These are phyloP conservation scores for Septoria petroselini DNA, from an alignment of 2,329 filamentous ascomycete genomes.

Conservation along the genomic window DNA sequence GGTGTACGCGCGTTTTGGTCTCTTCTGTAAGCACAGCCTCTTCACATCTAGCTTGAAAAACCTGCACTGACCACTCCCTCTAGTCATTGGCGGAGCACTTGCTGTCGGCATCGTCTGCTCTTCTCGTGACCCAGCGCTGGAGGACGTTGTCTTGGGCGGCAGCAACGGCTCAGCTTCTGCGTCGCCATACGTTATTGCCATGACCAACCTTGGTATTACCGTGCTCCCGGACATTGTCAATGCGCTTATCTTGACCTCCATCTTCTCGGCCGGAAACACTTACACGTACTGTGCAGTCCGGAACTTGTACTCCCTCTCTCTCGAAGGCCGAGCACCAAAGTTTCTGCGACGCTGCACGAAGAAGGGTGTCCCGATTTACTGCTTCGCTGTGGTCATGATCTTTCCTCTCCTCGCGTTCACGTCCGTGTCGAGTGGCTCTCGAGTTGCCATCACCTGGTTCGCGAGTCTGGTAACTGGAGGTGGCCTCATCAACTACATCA, in stretches of 20 bases:
- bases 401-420: constrained; percentile 40
- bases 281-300: constrained; percentile 56
- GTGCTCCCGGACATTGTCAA: constrained; percentile 45
- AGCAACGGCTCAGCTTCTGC: constrained; percentile 35
- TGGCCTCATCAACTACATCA: constrained; percentile 61
- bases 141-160: constrained; percentile 24
- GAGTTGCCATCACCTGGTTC: constrained; percentile 41
- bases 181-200: constrained; percentile 40
- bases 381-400: constrained; percentile 50
- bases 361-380: constrained; percentile 61
- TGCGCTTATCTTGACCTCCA: constrained; percentile 48
- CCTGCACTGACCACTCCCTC: constrained; percentile 28
- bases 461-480: constrained; percentile 57
- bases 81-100: constrained; percentile 48
- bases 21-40: constrained; percentile 5
- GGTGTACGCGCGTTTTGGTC: constrained; percentile 46
- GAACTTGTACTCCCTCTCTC: constrained; percentile 52
- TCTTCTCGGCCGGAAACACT: constrained; percentile 57
- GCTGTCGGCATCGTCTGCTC: constrained; percentile 44
- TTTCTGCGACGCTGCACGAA: constrained; percentile 59
- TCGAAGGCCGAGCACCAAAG: constrained; percentile 53
- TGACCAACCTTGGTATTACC: constrained; percentile 44
- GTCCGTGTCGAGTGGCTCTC: constrained; percentile 33
- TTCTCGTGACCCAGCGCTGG: constrained; percentile 33
- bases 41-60: neutral